Percentiles rank a stretch among this genome's conserved stretches.
Conservation (phyloP, 345 rosid species). For the Syzygium aromaticum region DNA sequence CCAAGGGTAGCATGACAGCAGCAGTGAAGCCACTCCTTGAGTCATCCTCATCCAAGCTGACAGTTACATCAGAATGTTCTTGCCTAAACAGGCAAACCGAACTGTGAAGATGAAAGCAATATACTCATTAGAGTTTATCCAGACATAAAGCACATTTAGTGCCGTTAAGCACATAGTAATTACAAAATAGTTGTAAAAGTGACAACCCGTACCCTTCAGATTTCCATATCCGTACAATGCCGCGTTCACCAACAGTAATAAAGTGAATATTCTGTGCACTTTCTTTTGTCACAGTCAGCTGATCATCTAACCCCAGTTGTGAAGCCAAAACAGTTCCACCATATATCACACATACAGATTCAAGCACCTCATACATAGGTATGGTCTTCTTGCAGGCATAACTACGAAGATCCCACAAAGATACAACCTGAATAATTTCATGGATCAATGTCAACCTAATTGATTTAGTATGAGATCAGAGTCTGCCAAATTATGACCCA, state of each 20-base stretch:
- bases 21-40: slow-evolving; percentile 69
- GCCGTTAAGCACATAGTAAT: background rate
- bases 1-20: slow-evolving; percentile 56
- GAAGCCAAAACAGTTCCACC: slow-evolving; percentile 46
- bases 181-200: background rate
- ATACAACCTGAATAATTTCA: slow-evolving; percentile 61
- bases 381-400: slow-evolving; percentile 66
- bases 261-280: slow-evolving; percentile 35
- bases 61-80: slow-evolving; percentile 65
- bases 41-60: slow-evolving; percentile 43
- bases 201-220: slow-evolving; percentile 55
- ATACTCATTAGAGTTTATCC: background rate
- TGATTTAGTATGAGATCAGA: background rate
- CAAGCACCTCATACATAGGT: slow-evolving; percentile 78
- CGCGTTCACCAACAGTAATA: slow-evolving; percentile 84
- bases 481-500: background rate
- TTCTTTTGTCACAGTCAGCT: slow-evolving; percentile 32
- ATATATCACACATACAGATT: slow-evolving; percentile 52
- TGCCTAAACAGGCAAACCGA: slow-evolving; percentile 75
- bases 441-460: background rate
- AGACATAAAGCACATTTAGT: slow-evolving; percentile 1
- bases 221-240: slow-evolving; percentile 74
- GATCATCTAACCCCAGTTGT: slow-evolving; percentile 28
- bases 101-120: slow-evolving; percentile 42
- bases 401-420: slow-evolving; percentile 82